Percentiles rank a stretch among this genome's conserved stretches.
Evolutionary conservation across 345 rosid species (phyloP).

Genomic region (Jatropha curcas): DNA sequence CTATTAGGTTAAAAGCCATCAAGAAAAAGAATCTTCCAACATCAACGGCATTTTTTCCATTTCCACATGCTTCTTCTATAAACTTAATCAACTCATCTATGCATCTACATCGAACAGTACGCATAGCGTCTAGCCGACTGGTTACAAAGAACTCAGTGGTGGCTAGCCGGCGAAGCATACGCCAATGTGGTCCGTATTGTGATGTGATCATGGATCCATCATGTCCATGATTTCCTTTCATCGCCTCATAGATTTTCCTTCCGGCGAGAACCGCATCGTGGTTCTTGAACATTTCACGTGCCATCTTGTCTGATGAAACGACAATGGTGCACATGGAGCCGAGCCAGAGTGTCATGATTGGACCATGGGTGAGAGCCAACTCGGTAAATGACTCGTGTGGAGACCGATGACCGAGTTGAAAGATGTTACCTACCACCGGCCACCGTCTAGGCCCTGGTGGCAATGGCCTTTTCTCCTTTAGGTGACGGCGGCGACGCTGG

Average conservation of each 20-base stretch:
- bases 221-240: slow-evolving; percentile 54
- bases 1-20: slow-evolving; percentile 71
- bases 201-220: slow-evolving; percentile 72
- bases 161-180: slow-evolving; percentile 63
- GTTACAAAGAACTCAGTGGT: slow-evolving; percentile 65
- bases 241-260: slow-evolving; percentile 74
- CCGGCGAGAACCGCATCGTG: slow-evolving; percentile 73
- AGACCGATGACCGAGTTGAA: slow-evolving; percentile 52
- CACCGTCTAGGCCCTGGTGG: slow-evolving; percentile 74
- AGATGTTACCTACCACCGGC: slow-evolving; percentile 70
- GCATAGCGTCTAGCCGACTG: slow-evolving; percentile 59
- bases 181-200: slow-evolving; percentile 79
- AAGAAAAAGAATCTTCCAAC: slow-evolving; percentile 64
- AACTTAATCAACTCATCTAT: slow-evolving; percentile 51
- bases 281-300: slow-evolving; percentile 73
- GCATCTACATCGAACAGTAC: slow-evolving; percentile 47
- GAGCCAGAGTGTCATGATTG: slow-evolving; percentile 69
- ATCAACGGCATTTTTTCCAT: slow-evolving; percentile 43
- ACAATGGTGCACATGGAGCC: slow-evolving; percentile 78
- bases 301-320: slow-evolving; percentile 61
- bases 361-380: slow-evolving; percentile 54
- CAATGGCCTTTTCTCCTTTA: slow-evolving; percentile 28
- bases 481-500: slow-evolving; percentile 35
- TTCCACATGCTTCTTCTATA: slow-evolving; percentile 42
- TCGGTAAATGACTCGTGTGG: slow-evolving; percentile 58